Evolutionary conservation across 2,329 filamentous ascomycete genomes (phyloP).

Genomic region (Verticillium isaacii): DNA sequence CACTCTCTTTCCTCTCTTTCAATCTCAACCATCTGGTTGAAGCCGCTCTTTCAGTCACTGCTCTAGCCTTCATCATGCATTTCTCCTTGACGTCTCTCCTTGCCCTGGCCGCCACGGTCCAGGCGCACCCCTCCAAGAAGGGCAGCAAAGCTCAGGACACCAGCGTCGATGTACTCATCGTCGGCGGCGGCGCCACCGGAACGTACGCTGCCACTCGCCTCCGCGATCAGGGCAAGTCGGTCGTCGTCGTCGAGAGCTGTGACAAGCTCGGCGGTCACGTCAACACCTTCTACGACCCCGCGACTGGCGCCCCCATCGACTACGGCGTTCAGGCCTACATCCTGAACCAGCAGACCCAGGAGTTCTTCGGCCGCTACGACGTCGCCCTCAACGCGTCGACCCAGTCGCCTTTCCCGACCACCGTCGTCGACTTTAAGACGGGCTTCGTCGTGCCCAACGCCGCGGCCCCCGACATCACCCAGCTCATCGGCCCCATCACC

Average conservation of each 20-base stretch:
- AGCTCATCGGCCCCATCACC: conserved; percentile 4
- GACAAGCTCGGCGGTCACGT: conserved; percentile 37
- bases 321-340: conserved; percentile 30
- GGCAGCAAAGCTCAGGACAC: not conserved
- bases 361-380: conserved; percentile 39
- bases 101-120: not conserved
- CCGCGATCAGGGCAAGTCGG: conserved; percentile 42
- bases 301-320: conserved; percentile 24
- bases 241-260: conserved; percentile 38
- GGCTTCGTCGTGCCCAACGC: conserved; percentile 9
- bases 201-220: conserved; percentile 41
- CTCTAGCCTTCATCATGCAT: not conserved
- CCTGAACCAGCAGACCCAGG: conserved; percentile 28
- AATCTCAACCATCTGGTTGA: not conserved
- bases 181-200: conserved; percentile 50
- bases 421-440: conserved; percentile 12
- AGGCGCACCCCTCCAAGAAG: not conserved
- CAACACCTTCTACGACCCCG: conserved; percentile 37
- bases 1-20: not conserved
- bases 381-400: conserved; percentile 16
- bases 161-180: conserved; percentile 40
- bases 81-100: not conserved
- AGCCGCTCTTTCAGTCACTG: not conserved
- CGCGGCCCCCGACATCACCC: conserved; percentile 6
- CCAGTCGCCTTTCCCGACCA: conserved; percentile 18